These are phyloP conservation scores for Neurospora tetraspora DNA, from an alignment of 495 filamentous ascomycete genomes.

Conservation along the genomic window DNA sequence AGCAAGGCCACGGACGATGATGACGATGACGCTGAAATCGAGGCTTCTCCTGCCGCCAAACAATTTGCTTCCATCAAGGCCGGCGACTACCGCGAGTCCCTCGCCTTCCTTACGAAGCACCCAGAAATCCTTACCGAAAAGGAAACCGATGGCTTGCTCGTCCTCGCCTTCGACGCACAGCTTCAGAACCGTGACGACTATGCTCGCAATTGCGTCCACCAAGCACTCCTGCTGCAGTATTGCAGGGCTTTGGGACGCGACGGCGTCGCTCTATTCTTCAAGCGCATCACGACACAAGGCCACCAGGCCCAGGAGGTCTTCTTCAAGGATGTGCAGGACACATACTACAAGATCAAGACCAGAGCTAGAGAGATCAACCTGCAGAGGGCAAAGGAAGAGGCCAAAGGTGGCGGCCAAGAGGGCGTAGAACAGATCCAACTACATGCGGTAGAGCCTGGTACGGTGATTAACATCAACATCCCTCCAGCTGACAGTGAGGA, in stretches of 20 bases:
- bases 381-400: slow-evolving; percentile 54
- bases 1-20: slow-evolving; percentile 32
- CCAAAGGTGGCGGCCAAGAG: slow-evolving; percentile 37
- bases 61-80: slow-evolving; percentile 70
- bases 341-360: slow-evolving; percentile 69
- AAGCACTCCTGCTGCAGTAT: slow-evolving; percentile 87
- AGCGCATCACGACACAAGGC: slow-evolving; percentile 80
- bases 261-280: slow-evolving; percentile 90
- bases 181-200: slow-evolving; percentile 64
- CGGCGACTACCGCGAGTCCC: slow-evolving; percentile 60
- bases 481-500: slow-evolving; percentile 57
- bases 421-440: slow-evolving; percentile 97
- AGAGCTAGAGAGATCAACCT: slow-evolving; percentile 67
- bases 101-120: slow-evolving; percentile 65
- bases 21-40: slow-evolving; percentile 62
- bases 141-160: slow-evolving; percentile 82
- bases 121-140: slow-evolving; percentile 71
- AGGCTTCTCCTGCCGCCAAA: slow-evolving; percentile 64
- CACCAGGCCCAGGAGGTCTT: slow-evolving; percentile 93
- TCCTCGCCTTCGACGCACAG: slow-evolving; percentile 83
- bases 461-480: slow-evolving; percentile 81
- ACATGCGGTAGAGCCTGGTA: slow-evolving; percentile 89
- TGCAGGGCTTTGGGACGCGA: slow-evolving; percentile 81
- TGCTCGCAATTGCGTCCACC: slow-evolving; percentile 85
- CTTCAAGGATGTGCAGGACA: slow-evolving; percentile 80